phyloP scores from a whole-genome alignment of 257 asterid species.

The Rubia yunnanensis region DNA sequence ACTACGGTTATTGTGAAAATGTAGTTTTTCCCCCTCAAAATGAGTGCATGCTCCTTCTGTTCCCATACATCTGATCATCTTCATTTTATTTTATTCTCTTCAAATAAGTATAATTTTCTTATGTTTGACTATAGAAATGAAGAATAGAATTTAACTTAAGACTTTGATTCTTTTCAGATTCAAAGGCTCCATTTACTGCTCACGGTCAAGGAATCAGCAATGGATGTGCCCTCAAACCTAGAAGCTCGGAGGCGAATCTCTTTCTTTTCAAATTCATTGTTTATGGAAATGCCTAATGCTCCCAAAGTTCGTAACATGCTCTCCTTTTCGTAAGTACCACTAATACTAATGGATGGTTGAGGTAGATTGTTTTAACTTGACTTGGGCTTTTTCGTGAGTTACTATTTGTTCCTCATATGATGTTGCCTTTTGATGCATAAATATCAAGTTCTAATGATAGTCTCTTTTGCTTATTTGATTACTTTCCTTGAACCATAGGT shows the following conservation, averaged over 20 bases:
- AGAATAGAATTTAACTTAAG: not conserved
- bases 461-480: not conserved
- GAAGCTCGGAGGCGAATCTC: conserved; percentile 97
- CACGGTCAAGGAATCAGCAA: conserved; percentile 92
- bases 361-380: not conserved
- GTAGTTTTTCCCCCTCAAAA: not conserved
- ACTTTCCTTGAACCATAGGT: not conserved
- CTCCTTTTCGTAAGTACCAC: conserved; percentile 80
- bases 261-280: conserved; percentile 91
- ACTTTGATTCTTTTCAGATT: conserved; percentile 42
- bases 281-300: conserved; percentile 96
- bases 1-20: not conserved
- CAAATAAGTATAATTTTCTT: not conserved
- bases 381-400: not conserved
- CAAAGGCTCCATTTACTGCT: conserved; percentile 83
- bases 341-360: conserved; percentile 10
- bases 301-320: conserved; percentile 99
- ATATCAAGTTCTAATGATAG: not conserved
- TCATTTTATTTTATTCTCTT: not conserved
- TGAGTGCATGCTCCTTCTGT: not conserved
- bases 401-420: not conserved
- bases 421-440: not conserved
- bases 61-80: not conserved
- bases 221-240: conserved; percentile 97
- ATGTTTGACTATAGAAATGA: not conserved